Base-by-base conservation (phyloP, 345 rosid species). In the Moringa oleifera region DNA sequence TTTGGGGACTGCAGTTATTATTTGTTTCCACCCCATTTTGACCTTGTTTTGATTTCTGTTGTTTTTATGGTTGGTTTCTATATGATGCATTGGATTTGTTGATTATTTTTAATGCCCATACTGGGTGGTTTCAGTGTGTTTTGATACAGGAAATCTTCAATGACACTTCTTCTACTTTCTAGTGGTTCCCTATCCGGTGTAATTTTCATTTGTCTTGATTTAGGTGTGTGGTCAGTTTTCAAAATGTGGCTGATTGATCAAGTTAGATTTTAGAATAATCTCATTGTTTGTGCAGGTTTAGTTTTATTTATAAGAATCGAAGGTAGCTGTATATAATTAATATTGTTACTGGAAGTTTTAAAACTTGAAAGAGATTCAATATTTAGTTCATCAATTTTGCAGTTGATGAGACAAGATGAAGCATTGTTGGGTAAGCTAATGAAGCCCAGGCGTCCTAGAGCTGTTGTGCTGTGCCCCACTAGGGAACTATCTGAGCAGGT, bases 401-500 rank as follows among this genome's bases (percentile, higher is more conserved):
- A 90, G 98, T 67, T 93, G 81, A 74, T 93, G 78, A 90, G 96
- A 71, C 80, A 58, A 70, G 98, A 93, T 66, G 98, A 93, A 66
- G 87, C 82, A 28, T 21, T 67, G 25, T 66, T 77, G 47, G 98
- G 97, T 23, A 79, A 66, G 75, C 77, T 72, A 59, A 83, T 81
- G 79, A 93, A 80, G 82, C 94, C 97, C 20, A 78, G 90, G 76
- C 90, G 92, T 36, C 97, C 97, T 7, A 83, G 98, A 71, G 96
- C 96, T 28, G 81, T 93, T 70, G 96, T 93, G 71, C 81, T 90
- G 28, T 88, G 96, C 64, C 98, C 97, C 18, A 93, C 98, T 0
- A 86, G 97, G 62, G 98, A 93, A 82, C 80, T 90, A n/a, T 81
- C 85, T 54, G 97, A 93, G 82, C 98, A 93, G 98, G 98, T 91